Evolutionary conservation across 305 asterid genomes (phyloP).

Genomic region (Rubia balearica): DNA sequence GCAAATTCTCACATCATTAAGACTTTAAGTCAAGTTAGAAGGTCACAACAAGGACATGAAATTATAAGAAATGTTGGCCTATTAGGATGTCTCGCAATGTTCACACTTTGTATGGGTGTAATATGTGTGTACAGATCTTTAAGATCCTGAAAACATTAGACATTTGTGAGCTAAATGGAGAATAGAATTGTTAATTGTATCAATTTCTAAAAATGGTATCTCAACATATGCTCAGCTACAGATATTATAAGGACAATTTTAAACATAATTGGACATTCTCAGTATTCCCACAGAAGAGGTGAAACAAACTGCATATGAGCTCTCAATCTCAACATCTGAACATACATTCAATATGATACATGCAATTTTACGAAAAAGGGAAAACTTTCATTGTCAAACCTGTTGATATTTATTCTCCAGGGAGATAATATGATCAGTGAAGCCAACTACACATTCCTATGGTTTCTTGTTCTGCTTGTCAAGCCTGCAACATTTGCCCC

Average conservation of each 20-base stretch:
- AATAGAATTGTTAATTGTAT: background rate
- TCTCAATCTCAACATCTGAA: background rate
- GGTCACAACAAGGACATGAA: no score
- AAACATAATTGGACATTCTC: no score
- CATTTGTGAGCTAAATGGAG: conserved; percentile 7
- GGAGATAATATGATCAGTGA: conserved; percentile 19
- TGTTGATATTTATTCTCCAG: conserved; percentile 80
- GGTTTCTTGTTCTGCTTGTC: no score
- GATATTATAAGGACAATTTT: background rate
- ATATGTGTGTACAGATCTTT: conserved; percentile 69
- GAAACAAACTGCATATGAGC: background rate
- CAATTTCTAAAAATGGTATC: background rate
- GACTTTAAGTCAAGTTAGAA: background rate
- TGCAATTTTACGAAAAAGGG: conserved; percentile 35
- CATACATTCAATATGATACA: conserved; percentile 34
- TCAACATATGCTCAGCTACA: background rate
- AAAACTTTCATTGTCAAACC: conserved; percentile 36
- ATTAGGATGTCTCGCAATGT: conserved; percentile 89
- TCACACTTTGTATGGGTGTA: conserved; percentile 88
- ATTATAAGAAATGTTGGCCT: background rate
- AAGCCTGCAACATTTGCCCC: no score
- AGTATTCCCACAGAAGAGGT: background rate
- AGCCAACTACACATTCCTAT: no score
- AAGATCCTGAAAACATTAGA: conserved; percentile 53
- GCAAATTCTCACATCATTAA: conserved; percentile 10